Evolutionary conservation across 179 eudicot species (phyloP), one percentile per base, ranked within the genome.

Genomic region (Camellia oleifera): DNA sequence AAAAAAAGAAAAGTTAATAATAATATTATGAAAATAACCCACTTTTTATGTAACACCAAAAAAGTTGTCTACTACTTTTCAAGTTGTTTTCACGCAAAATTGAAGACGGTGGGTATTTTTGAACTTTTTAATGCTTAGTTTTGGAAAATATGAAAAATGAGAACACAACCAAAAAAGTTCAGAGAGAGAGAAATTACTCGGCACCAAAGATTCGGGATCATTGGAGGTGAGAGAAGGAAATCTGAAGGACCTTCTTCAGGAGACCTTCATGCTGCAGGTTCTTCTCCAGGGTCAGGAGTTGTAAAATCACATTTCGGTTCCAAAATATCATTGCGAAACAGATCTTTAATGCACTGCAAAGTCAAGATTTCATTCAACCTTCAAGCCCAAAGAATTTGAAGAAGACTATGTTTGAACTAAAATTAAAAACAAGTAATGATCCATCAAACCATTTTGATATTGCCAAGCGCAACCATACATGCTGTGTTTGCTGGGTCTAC

Each of bases 391-490:
- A 57, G 17, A 57, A 57, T 14, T 10, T 57, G 62, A 20, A 72
- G 3, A 0, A 32, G 32, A 15, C 23, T 53, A n/a, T 75, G 3
- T 13, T 26, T 14, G 32, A 17, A 15, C 26, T 3, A 23, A 9
- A 53, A 18, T 20, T 45, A 44, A 14, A 57, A 57, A 9, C 8
- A 9, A 10, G 3, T 7, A 40, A 26, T 42, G 4, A 52, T 15
- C 3, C 44, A 15, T 64, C 81, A 12, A 32, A 89, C 92, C 89
- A 58, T 86, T 58, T 89, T 57, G 61, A 62, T 62, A 17, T 62
- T 23, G 3, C 6, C 23, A 0, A 62, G 6, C 7, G 66, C 66
- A 15, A 7, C 5, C 0, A 15, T 4, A 62, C 66, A 62, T 17
- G 20, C 66, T 17, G 26, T 62, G 8, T 62, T 62, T 15, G 7